Conservation (phyloP, 495 filamentous ascomycete species). For the Hypomontagnella monticulosa region DNA sequence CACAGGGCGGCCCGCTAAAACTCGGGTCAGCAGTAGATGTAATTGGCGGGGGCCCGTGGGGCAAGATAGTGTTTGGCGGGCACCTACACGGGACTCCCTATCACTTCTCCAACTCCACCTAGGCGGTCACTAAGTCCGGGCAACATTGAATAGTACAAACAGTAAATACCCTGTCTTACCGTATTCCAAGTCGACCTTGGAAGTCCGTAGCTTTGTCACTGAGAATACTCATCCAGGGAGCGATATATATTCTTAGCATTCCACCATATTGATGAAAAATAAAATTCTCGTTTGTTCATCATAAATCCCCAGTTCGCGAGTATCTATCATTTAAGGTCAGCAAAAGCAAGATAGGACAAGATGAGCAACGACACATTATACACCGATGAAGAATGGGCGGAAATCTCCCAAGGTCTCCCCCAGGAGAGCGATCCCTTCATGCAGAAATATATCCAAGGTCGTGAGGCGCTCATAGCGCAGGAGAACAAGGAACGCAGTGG, state of each 20-base stretch:
- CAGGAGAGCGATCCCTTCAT: conserved; percentile 73
- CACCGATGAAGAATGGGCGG: conserved; percentile 65
- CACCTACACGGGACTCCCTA: conserved; percentile 8
- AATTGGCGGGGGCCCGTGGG: conserved; percentile 13
- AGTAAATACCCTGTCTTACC: neutral
- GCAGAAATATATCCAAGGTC: conserved; percentile 77
- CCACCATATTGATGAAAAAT: too few species aligned
- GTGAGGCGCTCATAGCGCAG: conserved; percentile 78
- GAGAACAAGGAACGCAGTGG: conserved; percentile 87
- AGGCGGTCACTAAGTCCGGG: too few species aligned
- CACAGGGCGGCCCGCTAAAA: conserved; percentile 20
- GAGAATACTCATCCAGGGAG: neutral
- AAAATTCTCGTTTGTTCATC: neutral
- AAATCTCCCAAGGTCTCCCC: conserved; percentile 63
- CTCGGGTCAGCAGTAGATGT: conserved; percentile 16
- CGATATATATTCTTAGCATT: neutral
- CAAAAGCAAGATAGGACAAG: conserved; percentile 6
- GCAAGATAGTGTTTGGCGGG: conserved; percentile 10
- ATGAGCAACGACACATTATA: conserved; percentile 31
- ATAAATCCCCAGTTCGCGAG: neutral
- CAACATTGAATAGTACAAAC: too few species aligned
- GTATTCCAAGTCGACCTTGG: conserved; percentile 1
- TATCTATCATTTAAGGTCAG: neutral
- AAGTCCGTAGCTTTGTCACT: neutral
- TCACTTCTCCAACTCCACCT: neutral